phyloP scores from a whole-genome alignment of 1,139 yeast species.

The Yamadazyma epiphylla region DNA sequence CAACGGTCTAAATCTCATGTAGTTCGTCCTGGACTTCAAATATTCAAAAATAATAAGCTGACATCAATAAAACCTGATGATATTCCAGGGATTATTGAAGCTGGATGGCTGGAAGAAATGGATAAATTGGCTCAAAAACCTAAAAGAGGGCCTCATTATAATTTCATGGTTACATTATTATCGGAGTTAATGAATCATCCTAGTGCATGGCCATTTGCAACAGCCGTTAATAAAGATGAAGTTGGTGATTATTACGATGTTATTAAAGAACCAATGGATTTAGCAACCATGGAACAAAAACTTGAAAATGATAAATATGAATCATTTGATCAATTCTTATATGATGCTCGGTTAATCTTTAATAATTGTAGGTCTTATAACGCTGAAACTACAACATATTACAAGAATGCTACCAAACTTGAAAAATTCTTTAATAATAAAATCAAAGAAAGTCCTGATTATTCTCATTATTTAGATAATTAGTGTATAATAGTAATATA shows the following conservation, averaged over 20 bases:
- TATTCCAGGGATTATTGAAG: conserved; percentile 85
- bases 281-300: conserved; percentile 91
- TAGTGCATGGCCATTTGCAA: conserved; percentile 98
- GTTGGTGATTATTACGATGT: conserved; percentile 96
- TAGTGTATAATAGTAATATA: conserved; percentile 9
- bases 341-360: conserved; percentile 82
- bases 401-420: conserved; percentile 83
- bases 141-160: conserved; percentile 90
- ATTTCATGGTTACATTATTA: conserved; percentile 83
- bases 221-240: conserved; percentile 89
- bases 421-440: conserved; percentile 83
- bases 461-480: conserved; percentile 44
- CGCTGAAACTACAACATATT: conserved; percentile 86
- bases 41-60: conserved; percentile 55
- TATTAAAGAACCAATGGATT: conserved; percentile 98
- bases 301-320: conserved; percentile 90
- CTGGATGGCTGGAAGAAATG: conserved; percentile 99
- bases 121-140: conserved; percentile 95
- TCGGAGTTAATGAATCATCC: conserved; percentile 92
- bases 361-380: conserved; percentile 89
- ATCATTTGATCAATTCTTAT: conserved; percentile 84
- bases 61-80: conserved; percentile 53
- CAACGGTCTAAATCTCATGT: conserved; percentile 76
- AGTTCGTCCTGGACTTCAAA: conserved; percentile 75
- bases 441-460: conserved; percentile 80